Evolutionary conservation across 1,284 basidiomycete genomes (phyloP), one percentile per base, ranked within the genome.

Genomic region (Sanghuangporus sanghuang): DNA sequence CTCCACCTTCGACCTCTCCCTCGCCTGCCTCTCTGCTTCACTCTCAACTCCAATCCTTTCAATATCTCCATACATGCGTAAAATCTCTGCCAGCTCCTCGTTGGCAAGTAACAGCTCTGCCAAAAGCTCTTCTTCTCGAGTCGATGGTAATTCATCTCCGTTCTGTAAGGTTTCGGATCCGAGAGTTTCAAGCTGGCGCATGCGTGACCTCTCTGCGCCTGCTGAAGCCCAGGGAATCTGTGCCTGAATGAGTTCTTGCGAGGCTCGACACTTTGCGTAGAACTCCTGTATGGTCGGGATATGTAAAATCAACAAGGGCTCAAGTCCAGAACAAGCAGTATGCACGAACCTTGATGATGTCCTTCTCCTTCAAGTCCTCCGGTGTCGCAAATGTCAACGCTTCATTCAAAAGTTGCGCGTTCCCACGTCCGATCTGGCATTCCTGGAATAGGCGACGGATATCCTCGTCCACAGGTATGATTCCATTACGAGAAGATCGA

Each of bases 171-270:
- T 66, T 61, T 44, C 56, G 58, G 59, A 62, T 58, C 64, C 64
- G 65, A 66, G 64, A 32, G 68, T 55, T 63, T 67, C 67, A 61
- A 64, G 66, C 60, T 56, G 69, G 64, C 46, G 67, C 68, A 66
- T 67, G 36, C 85, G 75, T 5, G 84, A 87, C 42, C 81, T 82
- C 69, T 90, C 90, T 1, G 91, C 90, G 21, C 83, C 81, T 3
- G 90, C 85, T 18, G 84, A 82, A 4, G 92, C 92, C 91, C 91
- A 93, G 9, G 86, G 82, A 61, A 92, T 90, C 72, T 91, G 88
- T 7, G 86, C 83, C 67, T 78, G 85, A 38, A 92, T 85, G 18
- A 92, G 78, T 63, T 90, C 90, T 71, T 90, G 88, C 2, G 88
- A 90, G 5, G 81, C 79, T 21, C 81, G 78, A 71, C 89, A 92